Evolutionary conservation across 2,329 filamentous ascomycete genomes (phyloP), one percentile per base, ranked within the genome.

Genomic region (Xylariales sp.): DNA sequence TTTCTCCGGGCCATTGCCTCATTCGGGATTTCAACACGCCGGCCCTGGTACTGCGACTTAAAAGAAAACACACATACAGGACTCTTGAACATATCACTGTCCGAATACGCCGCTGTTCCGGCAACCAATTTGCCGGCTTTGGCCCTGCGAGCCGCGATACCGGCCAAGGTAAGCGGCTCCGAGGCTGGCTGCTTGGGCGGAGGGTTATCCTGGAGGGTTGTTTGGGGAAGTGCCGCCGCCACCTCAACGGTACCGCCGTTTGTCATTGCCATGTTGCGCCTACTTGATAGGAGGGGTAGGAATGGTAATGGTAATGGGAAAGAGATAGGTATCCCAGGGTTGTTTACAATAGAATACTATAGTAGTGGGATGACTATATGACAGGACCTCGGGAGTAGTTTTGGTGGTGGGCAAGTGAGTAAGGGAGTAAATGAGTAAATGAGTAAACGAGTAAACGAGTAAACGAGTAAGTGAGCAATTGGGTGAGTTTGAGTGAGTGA

Each of bases 31-130:
- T 34, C 50, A 34, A 50, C 6, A 2, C 12, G 4, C 16, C 16
- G 10, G 5, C 41, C 39, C 28, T 8, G 10, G 9, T 39, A 6
- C 18, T 28, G 43, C 18, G 10, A 39, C 50, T n/a, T 1, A 55
- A 1, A 32, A 45, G 43, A 14, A 55, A 18, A 46, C 5, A 34
- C 18, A 68, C 87, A 74, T 80, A 92, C 90, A 62, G 88, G 85
- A 60, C 89, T 89, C 81, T 96, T 96, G 81, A 97, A 97, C 83
- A 92, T 89, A 74, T 94, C 91, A 79, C 92, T 93, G 79, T 91
- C 90, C 2, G 91, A 90, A 58, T 87, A 86, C 9, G 93, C 92
- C 39, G 94, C 95, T 54, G 93, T 87, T 45, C 91, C 91, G 18
- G 90, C 92, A 70, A 92, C 84, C 46, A 96, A 83, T 75, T 88